Evolutionary conservation across 1,284 basidiomycete genomes (phyloP).

Genomic region (Heterobasidion occidentale): DNA sequence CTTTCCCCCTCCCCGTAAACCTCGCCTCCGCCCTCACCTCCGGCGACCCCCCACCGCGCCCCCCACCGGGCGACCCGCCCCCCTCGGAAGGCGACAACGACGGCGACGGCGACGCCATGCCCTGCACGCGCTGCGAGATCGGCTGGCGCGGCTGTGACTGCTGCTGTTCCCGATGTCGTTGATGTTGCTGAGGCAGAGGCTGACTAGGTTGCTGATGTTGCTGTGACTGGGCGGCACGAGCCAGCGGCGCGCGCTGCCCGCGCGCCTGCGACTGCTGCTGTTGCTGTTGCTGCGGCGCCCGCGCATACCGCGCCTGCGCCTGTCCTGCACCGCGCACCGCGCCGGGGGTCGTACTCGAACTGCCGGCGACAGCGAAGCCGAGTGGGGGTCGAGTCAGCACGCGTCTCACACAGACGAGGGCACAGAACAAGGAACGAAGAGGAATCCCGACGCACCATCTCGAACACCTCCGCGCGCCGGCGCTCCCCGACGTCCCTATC

Average conservation of each 20-base stretch:
- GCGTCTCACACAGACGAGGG: not conserved
- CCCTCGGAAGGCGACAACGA: slow-evolving; percentile 11
- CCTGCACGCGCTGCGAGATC: slow-evolving; percentile 14
- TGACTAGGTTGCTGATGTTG: too few species aligned
- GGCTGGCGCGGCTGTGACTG: slow-evolving; percentile 15
- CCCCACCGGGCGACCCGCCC: slow-evolving; percentile 6
- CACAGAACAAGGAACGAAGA: too few species aligned
- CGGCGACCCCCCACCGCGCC: not conserved
- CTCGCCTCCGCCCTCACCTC: slow-evolving; percentile 5
- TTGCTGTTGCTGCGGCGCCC: slow-evolving; percentile 25
- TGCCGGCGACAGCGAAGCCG: slow-evolving; percentile 9
- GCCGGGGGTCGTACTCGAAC: slow-evolving; percentile 37
- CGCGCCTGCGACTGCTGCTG: not conserved
- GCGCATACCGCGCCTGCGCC: slow-evolving; percentile 7
- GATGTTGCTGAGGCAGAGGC: too few species aligned
- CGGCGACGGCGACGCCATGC: slow-evolving; percentile 11
- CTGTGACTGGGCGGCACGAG: too few species aligned
- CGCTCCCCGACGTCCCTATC: slow-evolving; percentile 67
- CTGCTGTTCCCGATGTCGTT: not conserved
- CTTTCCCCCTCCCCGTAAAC: slow-evolving; percentile 5
- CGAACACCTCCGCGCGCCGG: slow-evolving; percentile 61
- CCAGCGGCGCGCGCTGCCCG: too few species aligned
- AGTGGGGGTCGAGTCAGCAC: not conserved
- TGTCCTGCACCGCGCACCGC: not conserved
- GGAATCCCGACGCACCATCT: too few species aligned